phyloP scores from a whole-genome alignment of 345 rosid genomes.

The Boechera divaricarpa region DNA sequence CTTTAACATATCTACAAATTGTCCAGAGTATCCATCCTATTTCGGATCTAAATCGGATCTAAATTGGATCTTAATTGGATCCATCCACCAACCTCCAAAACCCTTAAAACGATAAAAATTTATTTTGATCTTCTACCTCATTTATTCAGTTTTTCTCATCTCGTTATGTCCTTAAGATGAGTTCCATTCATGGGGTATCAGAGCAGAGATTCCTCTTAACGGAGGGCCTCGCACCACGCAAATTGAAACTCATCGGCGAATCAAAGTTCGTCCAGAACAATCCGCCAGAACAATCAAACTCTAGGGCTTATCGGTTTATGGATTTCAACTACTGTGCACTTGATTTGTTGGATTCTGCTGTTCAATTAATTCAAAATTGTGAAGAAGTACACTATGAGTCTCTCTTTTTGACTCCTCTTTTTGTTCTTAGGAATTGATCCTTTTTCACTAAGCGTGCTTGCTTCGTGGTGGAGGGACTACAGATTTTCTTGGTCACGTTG shows the following conservation, averaged over 20 bases:
- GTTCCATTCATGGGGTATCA: no score
- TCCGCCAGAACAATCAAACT: conserved; percentile 86
- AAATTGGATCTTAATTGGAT: no score
- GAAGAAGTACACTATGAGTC: not conserved
- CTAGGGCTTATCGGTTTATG: conserved; percentile 1
- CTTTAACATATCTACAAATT: no score
- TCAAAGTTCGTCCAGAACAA: conserved; percentile 83
- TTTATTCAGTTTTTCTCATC: no score
- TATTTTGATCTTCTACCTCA: no score
- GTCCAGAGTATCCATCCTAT: no score
- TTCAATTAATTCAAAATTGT: not conserved
- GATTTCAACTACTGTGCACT: not conserved
- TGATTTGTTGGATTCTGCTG: not conserved
- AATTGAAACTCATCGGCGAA: conserved; percentile 73
- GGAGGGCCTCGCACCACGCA: no score
- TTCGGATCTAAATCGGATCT: no score
- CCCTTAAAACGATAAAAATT: no score
- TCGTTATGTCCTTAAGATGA: no score
- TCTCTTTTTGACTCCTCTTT: not conserved
- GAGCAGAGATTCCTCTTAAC: no score
- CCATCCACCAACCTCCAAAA: no score
- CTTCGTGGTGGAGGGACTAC: conserved; percentile 97
- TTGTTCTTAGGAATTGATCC: conserved; percentile 86
- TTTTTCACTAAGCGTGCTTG: conserved; percentile 79
- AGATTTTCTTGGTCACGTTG: conserved; percentile 98